These are phyloP conservation scores for Rehmannia glutinosa DNA, from an alignment of 257 asterid genomes.

Conservation along the genomic window DNA sequence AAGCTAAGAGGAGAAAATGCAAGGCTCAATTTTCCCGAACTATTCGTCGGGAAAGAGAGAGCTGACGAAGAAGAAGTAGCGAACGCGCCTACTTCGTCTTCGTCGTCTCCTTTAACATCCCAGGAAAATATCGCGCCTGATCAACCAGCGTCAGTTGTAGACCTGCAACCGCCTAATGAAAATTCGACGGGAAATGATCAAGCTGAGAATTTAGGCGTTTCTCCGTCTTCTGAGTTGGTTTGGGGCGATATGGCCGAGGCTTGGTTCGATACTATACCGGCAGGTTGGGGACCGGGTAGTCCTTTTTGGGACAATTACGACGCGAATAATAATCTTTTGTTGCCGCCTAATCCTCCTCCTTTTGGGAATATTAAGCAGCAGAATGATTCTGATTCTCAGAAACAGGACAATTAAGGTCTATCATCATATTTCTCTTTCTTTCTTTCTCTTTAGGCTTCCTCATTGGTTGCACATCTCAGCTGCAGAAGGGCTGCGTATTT, in stretches of 20 bases:
- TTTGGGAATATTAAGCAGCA: constrained; percentile 38
- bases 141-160: too few relatives aligned
- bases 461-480: constrained; percentile 25
- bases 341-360: constrained; percentile 68
- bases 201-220: constrained; percentile 27
- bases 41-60: constrained; percentile 51
- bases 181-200: not conserved
- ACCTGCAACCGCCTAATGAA: too few relatives aligned
- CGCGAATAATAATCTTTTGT: constrained; percentile 44
- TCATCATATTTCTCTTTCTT: constrained; percentile 32
- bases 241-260: constrained; percentile 77
- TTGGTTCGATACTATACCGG: constrained; percentile 67
- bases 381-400: constrained; percentile 28
- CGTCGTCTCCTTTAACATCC: too few relatives aligned
- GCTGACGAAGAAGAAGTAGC: not conserved
- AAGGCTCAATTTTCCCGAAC: constrained; percentile 78
- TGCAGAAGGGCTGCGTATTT: constrained; percentile 48
- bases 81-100: not conserved
- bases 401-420: constrained; percentile 28
- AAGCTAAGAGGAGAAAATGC: constrained; percentile 87
- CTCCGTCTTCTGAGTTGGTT: constrained; percentile 52
- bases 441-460: constrained; percentile 9
- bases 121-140: too few relatives aligned
- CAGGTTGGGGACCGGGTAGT: constrained; percentile 88
- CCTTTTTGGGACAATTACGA: constrained; percentile 88